A percentile compares a stretch with the other conserved stretches of the same genome.
Evolutionary conservation across 768 basidiomycete species (phyloP).

Genomic region (Hortiboletus flavorubellus): DNA sequence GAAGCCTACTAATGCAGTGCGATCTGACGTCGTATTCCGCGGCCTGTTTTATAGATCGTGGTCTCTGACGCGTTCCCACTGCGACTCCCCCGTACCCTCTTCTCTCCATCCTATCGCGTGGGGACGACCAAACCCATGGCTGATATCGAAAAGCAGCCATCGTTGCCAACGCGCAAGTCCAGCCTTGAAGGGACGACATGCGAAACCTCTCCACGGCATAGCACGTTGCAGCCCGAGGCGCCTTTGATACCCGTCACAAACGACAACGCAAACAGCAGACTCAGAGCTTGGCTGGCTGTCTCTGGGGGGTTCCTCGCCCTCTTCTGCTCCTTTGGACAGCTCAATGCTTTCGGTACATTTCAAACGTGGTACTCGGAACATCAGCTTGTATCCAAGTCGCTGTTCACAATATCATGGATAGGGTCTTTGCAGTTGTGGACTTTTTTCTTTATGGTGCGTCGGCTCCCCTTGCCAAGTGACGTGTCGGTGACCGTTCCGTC

Average conservation of each 20-base stretch:
- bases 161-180: slow-evolving; percentile 16
- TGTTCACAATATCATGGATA: slow-evolving; percentile 67
- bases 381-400: slow-evolving; percentile 47
- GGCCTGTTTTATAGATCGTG: slow-evolving; percentile 27
- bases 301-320: slow-evolving; percentile 63
- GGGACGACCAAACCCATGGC: slow-evolving; percentile 21
- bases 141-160: slow-evolving; percentile 30
- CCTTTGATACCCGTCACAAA: slow-evolving; percentile 12
- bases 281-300: slow-evolving; percentile 46
- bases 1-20: slow-evolving; percentile 19
- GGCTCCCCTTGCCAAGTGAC: background rate
- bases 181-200: slow-evolving; percentile 21
- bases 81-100: slow-evolving; percentile 14
- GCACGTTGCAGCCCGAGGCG: slow-evolving; percentile 21
- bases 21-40: slow-evolving; percentile 19
- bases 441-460: slow-evolving; percentile 64
- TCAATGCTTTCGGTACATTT: slow-evolving; percentile 71
- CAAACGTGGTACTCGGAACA: slow-evolving; percentile 64
- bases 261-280: slow-evolving; percentile 7
- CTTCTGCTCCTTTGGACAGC: slow-evolving; percentile 68
- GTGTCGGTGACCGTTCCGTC: slow-evolving; percentile 1
- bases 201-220: slow-evolving; percentile 20
- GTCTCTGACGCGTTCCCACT: background rate
- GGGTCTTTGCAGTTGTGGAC: slow-evolving; percentile 66
- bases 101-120: slow-evolving; percentile 1